These are phyloP conservation scores for Cytospora piceicola DNA, from an alignment of 2,329 filamentous ascomycete genomes.

Conservation along the genomic window DNA sequence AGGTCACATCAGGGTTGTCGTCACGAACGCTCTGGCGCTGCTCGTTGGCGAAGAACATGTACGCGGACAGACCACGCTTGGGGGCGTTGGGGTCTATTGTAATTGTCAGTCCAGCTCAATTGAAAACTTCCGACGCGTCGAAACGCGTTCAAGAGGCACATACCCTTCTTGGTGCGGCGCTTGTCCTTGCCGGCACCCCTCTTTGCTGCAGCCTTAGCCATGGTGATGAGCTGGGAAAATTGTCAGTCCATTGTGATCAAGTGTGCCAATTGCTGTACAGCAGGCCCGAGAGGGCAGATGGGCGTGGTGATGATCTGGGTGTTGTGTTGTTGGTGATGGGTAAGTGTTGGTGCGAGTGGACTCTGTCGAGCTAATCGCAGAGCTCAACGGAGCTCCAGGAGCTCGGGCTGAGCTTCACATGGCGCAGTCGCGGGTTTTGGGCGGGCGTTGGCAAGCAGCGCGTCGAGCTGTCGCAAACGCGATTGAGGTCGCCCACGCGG, in stretches of 20 bases:
- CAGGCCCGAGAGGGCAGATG: neutral
- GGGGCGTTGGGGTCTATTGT: conserved; percentile 87
- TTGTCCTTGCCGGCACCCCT: conserved; percentile 57
- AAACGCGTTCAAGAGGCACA: conserved; percentile 35
- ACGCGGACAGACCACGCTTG: conserved; percentile 98
- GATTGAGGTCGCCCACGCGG: conserved; percentile 44
- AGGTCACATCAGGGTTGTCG: conserved; percentile 96
- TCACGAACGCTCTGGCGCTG: conserved; percentile 97
- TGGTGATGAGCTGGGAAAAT: conserved; percentile 46
- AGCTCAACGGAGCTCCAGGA: conserved; percentile 15
- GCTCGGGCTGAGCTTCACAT: conserved; percentile 14
- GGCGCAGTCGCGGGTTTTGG: conserved; percentile 19
- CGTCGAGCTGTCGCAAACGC: conserved; percentile 41
- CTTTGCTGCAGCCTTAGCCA: conserved; percentile 64
- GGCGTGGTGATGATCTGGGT: neutral
- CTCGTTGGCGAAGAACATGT: conserved; percentile 99
- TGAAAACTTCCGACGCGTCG: neutral
- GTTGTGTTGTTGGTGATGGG: neutral
- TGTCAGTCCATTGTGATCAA: conserved; percentile 36
- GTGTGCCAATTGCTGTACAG: conserved; percentile 3
- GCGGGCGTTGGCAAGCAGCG: conserved; percentile 15
- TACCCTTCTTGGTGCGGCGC: conserved; percentile 64
- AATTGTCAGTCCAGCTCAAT: conserved; percentile 17
- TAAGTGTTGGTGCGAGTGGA: neutral
- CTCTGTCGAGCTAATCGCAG: conserved; percentile 14